Percentiles rank a stretch among this genome's conserved stretches.
phyloP scores from a whole-genome alignment of 805 yeast genomes.

The Torulaspora indica region DNA sequence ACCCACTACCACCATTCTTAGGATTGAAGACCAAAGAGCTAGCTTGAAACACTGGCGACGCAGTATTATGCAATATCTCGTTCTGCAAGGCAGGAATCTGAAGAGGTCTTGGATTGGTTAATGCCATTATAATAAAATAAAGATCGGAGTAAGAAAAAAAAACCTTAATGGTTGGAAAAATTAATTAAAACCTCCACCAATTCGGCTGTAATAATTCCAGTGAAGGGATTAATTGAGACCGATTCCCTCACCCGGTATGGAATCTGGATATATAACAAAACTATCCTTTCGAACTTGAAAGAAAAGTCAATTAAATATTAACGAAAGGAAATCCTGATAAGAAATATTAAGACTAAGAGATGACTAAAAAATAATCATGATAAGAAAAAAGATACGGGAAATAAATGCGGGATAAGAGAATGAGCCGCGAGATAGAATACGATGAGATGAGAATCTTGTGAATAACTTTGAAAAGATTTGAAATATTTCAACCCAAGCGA shows the following conservation, averaged over 20 bases:
- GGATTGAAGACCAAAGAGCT: conserved; percentile 24
- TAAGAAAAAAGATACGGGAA: conserved; percentile 1
- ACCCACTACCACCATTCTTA: conserved; percentile 14
- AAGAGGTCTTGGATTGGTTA: conserved; percentile 63
- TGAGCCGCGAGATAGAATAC: conserved; percentile 1
- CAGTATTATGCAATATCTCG: conserved; percentile 32
- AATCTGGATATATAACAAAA: conserved; percentile 7
- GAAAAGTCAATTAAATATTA: background rate
- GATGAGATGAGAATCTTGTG: background rate
- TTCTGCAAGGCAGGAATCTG: conserved; percentile 44
- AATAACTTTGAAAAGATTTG: conserved; percentile 5
- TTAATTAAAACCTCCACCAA: conserved; percentile 22
- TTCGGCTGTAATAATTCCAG: conserved; percentile 9
- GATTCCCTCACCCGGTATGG: conserved; percentile 9
- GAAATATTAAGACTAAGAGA: conserved; percentile 1
- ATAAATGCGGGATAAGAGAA: conserved; percentile 11
- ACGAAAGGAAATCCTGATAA: background rate
- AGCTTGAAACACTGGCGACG: conserved; percentile 34
- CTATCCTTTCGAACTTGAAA: background rate
- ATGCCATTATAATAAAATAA: conserved; percentile 44
- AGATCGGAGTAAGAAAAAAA: conserved; percentile 4
- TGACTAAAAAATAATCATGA: background rate
- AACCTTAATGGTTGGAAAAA: conserved; percentile 15
- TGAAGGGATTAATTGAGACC: conserved; percentile 11
- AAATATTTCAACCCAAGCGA: conserved; percentile 6